Percentiles rank a stretch among this genome's conserved stretches.
Conservation (phyloP, 2,329 filamentous ascomycete species). For the Ceratocystis eucalypticola region DNA sequence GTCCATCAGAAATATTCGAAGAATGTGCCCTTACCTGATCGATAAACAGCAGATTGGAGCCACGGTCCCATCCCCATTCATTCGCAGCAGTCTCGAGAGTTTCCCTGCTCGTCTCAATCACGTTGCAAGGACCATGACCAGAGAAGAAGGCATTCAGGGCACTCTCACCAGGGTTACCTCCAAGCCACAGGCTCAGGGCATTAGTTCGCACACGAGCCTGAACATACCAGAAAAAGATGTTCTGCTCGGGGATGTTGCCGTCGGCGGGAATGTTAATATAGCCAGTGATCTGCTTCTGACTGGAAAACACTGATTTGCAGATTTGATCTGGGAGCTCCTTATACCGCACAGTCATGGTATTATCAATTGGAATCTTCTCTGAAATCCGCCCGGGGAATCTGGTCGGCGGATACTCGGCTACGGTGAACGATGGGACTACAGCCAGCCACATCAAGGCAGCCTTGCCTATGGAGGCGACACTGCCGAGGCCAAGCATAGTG, state of each 20-base stretch:
- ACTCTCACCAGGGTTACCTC: slow-evolving; percentile 52
- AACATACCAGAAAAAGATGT: slow-evolving; percentile 40
- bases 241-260: slow-evolving; percentile 22
- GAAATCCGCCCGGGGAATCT: background rate
- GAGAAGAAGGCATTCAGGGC: slow-evolving; percentile 52
- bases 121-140: slow-evolving; percentile 42
- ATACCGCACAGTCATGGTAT: background rate
- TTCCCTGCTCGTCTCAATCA: slow-evolving; percentile 30
- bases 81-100: slow-evolving; percentile 42
- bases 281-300: slow-evolving; percentile 56
- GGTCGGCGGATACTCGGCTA: background rate
- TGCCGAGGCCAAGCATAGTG: background rate
- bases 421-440: background rate
- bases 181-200: slow-evolving; percentile 42
- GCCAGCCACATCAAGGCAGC: background rate
- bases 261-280: slow-evolving; percentile 48
- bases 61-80: slow-evolving; percentile 52
- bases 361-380: background rate
- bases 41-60: slow-evolving; percentile 43
- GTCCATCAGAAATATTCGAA: slow-evolving; percentile 16
- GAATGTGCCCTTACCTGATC: slow-evolving; percentile 32
- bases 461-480: background rate
- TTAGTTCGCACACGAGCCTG: slow-evolving; percentile 28
- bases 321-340: slow-evolving; percentile 25
- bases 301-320: slow-evolving; percentile 50